Conservation (phyloP, 2,329 filamentous ascomycete species). For the Ophiostoma australiae region DNA sequence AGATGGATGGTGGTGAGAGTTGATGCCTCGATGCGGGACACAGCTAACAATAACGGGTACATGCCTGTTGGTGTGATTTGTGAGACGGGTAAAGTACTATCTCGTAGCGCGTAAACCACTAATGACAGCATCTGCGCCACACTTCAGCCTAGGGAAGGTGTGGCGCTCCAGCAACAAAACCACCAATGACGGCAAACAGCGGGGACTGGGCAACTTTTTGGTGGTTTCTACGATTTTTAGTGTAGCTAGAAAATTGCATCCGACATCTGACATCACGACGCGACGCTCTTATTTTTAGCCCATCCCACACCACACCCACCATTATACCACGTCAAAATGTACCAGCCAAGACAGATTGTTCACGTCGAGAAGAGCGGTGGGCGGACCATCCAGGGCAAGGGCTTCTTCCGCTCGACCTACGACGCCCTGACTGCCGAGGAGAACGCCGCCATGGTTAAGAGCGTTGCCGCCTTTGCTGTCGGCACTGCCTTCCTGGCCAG, state of each 20-base stretch:
- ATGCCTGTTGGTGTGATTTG: too few species aligned
- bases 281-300: neutral
- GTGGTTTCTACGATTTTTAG: neutral
- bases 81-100: neutral
- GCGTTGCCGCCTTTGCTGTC: conserved; percentile 55
- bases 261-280: conserved; percentile 13
- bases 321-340: conserved; percentile 43
- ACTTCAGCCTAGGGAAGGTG: neutral
- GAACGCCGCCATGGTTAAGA: conserved; percentile 59
- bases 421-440: conserved; percentile 56
- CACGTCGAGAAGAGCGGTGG: conserved; percentile 45
- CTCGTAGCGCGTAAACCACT: too few species aligned
- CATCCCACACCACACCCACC: neutral
- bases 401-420: conserved; percentile 52
- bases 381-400: conserved; percentile 43
- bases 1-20: neutral
- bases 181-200: conserved; percentile 9
- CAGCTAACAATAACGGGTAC: neutral
- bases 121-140: conserved; percentile 10
- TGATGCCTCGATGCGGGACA: conserved; percentile 1
- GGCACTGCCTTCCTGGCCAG: conserved; percentile 57
- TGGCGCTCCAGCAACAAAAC: neutral
- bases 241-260: conserved; percentile 22
- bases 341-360: conserved; percentile 50
- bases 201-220: neutral